Percentiles rank a stretch among this genome's conserved stretches.
phyloP scores from a whole-genome alignment of 768 basidiomycete genomes.

The Collybiopsis luxurians region DNA sequence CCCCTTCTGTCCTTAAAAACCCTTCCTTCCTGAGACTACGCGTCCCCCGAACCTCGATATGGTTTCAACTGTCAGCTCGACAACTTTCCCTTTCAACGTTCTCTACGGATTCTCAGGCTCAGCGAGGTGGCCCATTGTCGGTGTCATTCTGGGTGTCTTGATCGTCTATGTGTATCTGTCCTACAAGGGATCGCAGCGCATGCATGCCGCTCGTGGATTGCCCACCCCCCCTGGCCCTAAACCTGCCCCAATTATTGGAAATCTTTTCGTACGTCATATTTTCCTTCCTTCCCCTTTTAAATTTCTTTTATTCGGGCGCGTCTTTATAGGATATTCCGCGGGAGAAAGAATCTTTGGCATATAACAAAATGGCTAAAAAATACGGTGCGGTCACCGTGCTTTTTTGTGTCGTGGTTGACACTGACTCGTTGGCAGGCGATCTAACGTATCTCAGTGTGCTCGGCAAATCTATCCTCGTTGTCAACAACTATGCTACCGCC shows the following conservation, averaged over 20 bases:
- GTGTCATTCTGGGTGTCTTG: not conserved
- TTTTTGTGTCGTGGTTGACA: not conserved
- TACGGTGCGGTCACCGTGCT: slow-evolving; percentile 30
- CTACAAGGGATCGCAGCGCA: not conserved
- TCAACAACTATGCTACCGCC: slow-evolving; percentile 44
- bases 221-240: slow-evolving; percentile 56
- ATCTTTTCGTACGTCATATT: slow-evolving; percentile 36
- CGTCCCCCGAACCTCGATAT: too few relatives aligned
- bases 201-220: slow-evolving; percentile 18
- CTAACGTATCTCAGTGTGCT: slow-evolving; percentile 51
- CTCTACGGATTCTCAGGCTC: not conserved
- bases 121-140: not conserved
- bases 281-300: slow-evolving; percentile 22
- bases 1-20: too few relatives aligned
- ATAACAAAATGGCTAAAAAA: slow-evolving; percentile 36
- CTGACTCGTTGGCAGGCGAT: slow-evolving; percentile 36
- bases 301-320: not conserved
- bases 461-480: slow-evolving; percentile 45
- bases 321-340: slow-evolving; percentile 25
- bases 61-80: not conserved
- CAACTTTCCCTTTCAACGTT: not conserved
- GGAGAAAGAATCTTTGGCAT: slow-evolving; percentile 34
- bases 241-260: slow-evolving; percentile 51
- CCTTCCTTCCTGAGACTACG: too few relatives aligned
- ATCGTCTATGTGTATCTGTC: not conserved